Conservation (phyloP, 768 basidiomycete genomes). For the Podaxis sp. region DNA sequence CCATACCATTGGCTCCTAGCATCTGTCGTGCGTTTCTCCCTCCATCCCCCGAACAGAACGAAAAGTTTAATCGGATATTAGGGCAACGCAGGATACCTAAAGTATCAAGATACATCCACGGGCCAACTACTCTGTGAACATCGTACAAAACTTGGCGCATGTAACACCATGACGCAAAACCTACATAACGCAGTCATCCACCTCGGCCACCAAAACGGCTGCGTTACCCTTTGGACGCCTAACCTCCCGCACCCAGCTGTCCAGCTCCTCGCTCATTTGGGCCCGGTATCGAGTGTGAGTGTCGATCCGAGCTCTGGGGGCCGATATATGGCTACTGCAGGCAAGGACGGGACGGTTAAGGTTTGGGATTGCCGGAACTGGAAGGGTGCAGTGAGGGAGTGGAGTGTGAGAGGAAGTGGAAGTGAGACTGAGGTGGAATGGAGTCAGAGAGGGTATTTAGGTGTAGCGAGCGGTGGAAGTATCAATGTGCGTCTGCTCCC, state of each 20-base stretch:
- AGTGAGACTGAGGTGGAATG: conserved; percentile 66
- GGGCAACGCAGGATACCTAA: conserved; percentile 89
- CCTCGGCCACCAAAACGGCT: conserved; percentile 93
- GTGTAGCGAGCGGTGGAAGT: conserved; percentile 77
- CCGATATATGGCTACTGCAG: conserved; percentile 87
- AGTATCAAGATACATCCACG: conserved; percentile 97
- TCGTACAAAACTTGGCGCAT: conserved; percentile 86
- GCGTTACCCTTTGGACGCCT: conserved; percentile 96
- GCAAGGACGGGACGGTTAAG: conserved; percentile 86
- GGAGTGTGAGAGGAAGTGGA: conserved; percentile 67
- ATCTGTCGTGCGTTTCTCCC: conserved; percentile 57
- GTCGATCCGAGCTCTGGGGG: conserved; percentile 87
- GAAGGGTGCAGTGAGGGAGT: conserved; percentile 80
- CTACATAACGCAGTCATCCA: conserved; percentile 91
- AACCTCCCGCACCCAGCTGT: conserved; percentile 91
- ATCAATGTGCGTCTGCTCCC: conserved; percentile 61
- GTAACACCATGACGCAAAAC: conserved; percentile 86
- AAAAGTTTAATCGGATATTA: conserved; percentile 18
- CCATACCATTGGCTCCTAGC: conserved; percentile 95
- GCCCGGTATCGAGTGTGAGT: conserved; percentile 77
- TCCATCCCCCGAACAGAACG: background rate
- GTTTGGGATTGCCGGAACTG: conserved; percentile 98
- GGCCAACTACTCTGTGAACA: conserved; percentile 85
- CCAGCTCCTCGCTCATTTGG: conserved; percentile 86
- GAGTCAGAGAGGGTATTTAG: conserved; percentile 83